Conservation (phyloP, 768 basidiomycete genomes). For the Leccinum uliginosum region DNA sequence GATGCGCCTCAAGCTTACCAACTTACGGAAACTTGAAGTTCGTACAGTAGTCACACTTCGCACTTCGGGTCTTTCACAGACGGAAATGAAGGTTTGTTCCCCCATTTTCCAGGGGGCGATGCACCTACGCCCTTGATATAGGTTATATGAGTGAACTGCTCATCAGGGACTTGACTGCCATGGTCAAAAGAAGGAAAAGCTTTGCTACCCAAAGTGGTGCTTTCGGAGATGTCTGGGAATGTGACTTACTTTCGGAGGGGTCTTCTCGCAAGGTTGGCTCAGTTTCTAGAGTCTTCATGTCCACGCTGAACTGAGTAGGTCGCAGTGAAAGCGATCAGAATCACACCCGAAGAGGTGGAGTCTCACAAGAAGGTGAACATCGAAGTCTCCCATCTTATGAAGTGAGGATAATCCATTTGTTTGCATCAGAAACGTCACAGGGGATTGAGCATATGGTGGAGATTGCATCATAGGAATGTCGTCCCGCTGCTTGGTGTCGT, state of each 20-base stretch:
- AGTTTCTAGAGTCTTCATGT: not conserved
- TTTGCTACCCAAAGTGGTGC: conserved; percentile 11
- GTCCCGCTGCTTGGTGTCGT: conserved; percentile 29
- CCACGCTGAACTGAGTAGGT: conserved; percentile 8
- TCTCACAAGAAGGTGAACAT: conserved; percentile 4
- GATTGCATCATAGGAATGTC: conserved; percentile 22
- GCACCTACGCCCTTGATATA: not conserved
- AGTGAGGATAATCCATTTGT: not conserved
- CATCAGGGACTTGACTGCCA: not conserved
- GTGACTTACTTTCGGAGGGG: conserved; percentile 13
- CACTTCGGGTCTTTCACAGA: conserved; percentile 5
- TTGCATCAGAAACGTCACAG: conserved; percentile 24
- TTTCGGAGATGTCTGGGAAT: conserved; percentile 25
- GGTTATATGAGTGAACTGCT: conserved; percentile 3
- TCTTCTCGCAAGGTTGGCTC: conserved; percentile 6
- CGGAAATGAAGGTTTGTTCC: conserved; percentile 8
- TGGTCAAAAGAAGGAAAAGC: conserved; percentile 1
- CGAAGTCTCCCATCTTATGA: not conserved
- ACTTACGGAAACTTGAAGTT: conserved; percentile 2
- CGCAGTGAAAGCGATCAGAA: conserved; percentile 20
- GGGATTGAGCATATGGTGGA: conserved; percentile 23
- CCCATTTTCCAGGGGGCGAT: not conserved
- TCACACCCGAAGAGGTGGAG: not conserved
- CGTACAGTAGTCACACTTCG: conserved; percentile 12
- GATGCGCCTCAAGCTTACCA: not conserved